Evolutionary conservation across 495 filamentous ascomycete species (phyloP), one percentile per base, ranked within the genome.

Genomic region (Staphylotrichum longicolle): DNA sequence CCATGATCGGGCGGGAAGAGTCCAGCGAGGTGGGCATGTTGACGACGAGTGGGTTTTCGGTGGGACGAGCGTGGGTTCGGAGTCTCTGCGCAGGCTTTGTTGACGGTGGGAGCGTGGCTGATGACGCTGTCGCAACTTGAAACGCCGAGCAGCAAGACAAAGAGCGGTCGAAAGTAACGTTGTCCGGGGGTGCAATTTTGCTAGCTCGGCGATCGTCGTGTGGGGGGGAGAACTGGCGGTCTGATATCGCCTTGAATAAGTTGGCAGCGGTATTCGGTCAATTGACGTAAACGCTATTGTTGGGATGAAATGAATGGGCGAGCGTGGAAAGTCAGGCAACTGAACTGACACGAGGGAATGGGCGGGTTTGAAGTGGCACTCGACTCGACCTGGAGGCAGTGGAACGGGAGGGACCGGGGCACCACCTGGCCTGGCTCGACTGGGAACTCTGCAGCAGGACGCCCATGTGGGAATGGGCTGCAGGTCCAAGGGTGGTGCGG

Each of bases 1-100:
- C 80, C 87, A 91, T 90, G 69, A 91, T 91, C 45, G 88, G 88
- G 61, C 87, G 82, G 56, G 87, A 83, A 9, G 88, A 91, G 47
- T 91, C 88, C 3, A 91, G 74, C 9, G 88, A 91, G 57, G 78
- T 73, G 60, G 85, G 85, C 78, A 89, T 88, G 66, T 77, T 81
- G 64, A 27, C 20, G 20, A 27, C 20, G 20, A 27, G 20, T 27
- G 20, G 20, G 20, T 33, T 39, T 39, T 39, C 15, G 34, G 51
- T 54, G 55, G 37, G 14, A 54, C 49, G 51, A 53, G 44, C 55
- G 51, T 54, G 20, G 34, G 30, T 47, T 37, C 49, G 46, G 34
- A 42, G 34, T n/a, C 54, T 57, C 54, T 47, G 20, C 47, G 47
- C 56, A 49, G 39, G 46, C 53, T 51, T 66, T 58, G 50, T 40